Percentiles rank a stretch among this genome's conserved stretches.
These are phyloP conservation scores for Fusarium ambrosium DNA, from an alignment of 2,329 filamentous ascomycete species.

Conservation along the genomic window DNA sequence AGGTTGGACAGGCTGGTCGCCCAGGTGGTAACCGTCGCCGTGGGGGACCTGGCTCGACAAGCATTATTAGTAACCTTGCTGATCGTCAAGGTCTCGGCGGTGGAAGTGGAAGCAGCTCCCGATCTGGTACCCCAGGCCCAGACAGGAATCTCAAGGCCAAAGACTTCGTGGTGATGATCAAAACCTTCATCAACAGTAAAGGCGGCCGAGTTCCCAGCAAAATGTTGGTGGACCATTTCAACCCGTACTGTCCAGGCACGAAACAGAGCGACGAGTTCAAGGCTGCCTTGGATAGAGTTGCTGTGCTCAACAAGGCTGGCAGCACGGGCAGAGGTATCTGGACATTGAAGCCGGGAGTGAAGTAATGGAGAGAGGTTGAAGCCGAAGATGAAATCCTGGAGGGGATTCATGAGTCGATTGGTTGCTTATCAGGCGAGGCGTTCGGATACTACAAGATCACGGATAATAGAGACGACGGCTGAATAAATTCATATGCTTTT, in stretches of 20 bases:
- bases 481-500: slow-evolving; percentile 3
- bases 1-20: slow-evolving; percentile 81
- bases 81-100: slow-evolving; percentile 67
- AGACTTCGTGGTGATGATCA: slow-evolving; percentile 80
- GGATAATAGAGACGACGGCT: slow-evolving; percentile 13
- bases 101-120: slow-evolving; percentile 59
- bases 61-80: slow-evolving; percentile 69
- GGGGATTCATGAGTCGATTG: slow-evolving; percentile 2
- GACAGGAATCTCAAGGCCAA: slow-evolving; percentile 63
- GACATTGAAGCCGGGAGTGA: slow-evolving; percentile 59
- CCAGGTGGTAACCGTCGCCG: slow-evolving; percentile 69
- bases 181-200: slow-evolving; percentile 82
- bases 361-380: slow-evolving; percentile 27
- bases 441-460: slow-evolving; percentile 25
- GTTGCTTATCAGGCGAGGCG: slow-evolving; percentile 20
- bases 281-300: slow-evolving; percentile 81
- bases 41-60: slow-evolving; percentile 66
- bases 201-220: slow-evolving; percentile 85
- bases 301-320: slow-evolving; percentile 73
- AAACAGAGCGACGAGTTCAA: slow-evolving; percentile 86
- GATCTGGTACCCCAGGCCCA: slow-evolving; percentile 59
- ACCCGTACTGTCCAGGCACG: slow-evolving; percentile 75
- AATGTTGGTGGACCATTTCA: slow-evolving; percentile 91
- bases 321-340: slow-evolving; percentile 68
- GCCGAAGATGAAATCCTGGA: background rate